Percentiles rank a stretch among this genome's conserved stretches.
phyloP scores from a whole-genome alignment of 2,329 filamentous ascomycete species.

The Claviceps paspali region DNA sequence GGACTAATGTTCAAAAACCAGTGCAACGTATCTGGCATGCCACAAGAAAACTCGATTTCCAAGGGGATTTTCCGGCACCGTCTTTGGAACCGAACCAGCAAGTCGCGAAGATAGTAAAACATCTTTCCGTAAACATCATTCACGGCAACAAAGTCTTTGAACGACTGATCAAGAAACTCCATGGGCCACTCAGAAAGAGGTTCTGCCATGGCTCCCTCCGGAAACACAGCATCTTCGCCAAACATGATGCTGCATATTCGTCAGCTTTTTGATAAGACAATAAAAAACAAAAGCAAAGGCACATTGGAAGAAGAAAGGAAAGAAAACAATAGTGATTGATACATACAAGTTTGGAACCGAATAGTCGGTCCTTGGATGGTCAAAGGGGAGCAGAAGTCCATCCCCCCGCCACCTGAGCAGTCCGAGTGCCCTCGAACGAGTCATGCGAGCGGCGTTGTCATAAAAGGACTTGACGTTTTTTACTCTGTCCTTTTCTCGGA shows the following conservation, averaged over 20 bases:
- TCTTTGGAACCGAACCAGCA: constrained; percentile 11
- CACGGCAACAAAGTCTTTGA: constrained; percentile 4
- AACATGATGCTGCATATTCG: constrained; percentile 2
- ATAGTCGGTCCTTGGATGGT: constrained; percentile 8
- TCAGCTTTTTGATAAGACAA: background rate
- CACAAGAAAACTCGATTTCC: background rate
- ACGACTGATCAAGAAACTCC: constrained; percentile 9
- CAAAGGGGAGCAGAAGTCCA: constrained; percentile 12
- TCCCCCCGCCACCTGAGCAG: constrained; percentile 10
- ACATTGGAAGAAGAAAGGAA: too few relatives aligned
- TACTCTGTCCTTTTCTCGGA: background rate
- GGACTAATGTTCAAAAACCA: background rate
- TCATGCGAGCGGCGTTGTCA: constrained; percentile 7
- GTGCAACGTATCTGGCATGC: background rate
- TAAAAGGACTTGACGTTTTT: background rate
- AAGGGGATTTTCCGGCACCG: background rate
- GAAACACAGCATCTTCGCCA: background rate
- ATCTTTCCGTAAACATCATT: constrained; percentile 16
- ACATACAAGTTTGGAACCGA: constrained; percentile 11
- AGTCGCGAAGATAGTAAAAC: constrained; percentile 13
- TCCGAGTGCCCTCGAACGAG: constrained; percentile 7
- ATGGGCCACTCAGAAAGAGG: constrained; percentile 16
- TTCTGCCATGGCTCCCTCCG: constrained; percentile 8
- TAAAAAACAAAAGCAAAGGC: background rate
- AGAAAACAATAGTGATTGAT: background rate